Conservation (phyloP, 768 basidiomycete genomes). For the Hygrocybe coccinea region DNA sequence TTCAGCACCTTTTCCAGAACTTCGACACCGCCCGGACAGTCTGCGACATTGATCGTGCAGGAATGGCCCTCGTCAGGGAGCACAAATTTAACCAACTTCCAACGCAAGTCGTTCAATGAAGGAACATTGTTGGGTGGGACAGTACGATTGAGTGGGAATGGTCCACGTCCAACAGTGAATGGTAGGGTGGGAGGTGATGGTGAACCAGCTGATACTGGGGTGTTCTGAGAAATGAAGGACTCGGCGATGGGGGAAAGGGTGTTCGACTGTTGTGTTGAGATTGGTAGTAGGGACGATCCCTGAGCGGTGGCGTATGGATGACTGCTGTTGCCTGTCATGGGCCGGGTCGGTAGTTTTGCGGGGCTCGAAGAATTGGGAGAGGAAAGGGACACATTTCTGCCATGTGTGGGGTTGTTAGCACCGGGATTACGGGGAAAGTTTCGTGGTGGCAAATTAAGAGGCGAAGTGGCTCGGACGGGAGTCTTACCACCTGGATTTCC, state of each 20-base stretch:
- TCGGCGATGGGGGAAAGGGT: conserved; percentile 74
- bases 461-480: conserved; percentile 40
- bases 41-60: conserved; percentile 73
- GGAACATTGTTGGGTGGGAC: conserved; percentile 42
- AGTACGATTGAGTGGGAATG: conserved; percentile 52
- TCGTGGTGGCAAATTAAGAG: conserved; percentile 32
- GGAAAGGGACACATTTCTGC: conserved; percentile 50
- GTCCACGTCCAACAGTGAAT: conserved; percentile 57
- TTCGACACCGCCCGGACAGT: conserved; percentile 78
- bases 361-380: conserved; percentile 36
- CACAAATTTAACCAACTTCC: conserved; percentile 84
- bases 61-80: conserved; percentile 78
- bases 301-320: conserved; percentile 63
- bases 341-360: conserved; percentile 43
- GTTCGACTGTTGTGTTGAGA: conserved; percentile 28
- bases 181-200: conserved; percentile 48
- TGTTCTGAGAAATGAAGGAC: conserved; percentile 41
- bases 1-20: conserved; percentile 83
- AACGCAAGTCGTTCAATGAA: conserved; percentile 72
- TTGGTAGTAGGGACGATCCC: conserved; percentile 36
- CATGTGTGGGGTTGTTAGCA: conserved; percentile 35
- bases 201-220: conserved; percentile 29
- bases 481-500: conserved; percentile 44
- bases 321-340: conserved; percentile 38
- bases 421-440: conserved; percentile 27